Base-by-base conservation (phyloP, 345 rosid genomes). In the Dipteronia dyeriana region DNA sequence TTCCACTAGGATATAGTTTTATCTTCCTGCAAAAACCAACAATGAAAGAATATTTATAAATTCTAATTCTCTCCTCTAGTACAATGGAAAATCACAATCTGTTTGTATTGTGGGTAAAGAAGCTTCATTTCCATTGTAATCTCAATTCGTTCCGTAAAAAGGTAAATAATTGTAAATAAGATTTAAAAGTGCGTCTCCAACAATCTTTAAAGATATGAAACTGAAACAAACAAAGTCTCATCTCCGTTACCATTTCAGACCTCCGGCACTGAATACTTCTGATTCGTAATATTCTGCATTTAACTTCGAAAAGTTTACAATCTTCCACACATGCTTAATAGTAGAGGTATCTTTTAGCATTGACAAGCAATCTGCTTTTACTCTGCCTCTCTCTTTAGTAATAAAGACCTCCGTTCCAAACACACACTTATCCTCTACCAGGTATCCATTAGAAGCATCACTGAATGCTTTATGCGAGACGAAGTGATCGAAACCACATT, bases 341-440 rank as follows among this genome's bases (percentile, higher is more conserved):
- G 45, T 11, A 14, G 31, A 2, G 31, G 70, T 5, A n/a, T 80
- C 81, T 29, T 82, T 79, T 1, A 73, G 1, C 84, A 83, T 75
- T 12, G 65, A 72, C 45, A 88, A 71, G 60, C 76, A 69, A 73
- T 88, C 88, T 71, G 82, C 83, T 63, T 62, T 81, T 29, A 83
- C 81, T 1, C 74, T 59, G 74, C 78, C 70, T 45, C 56, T 79
- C 81, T 85, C 92, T 78, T 69, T 81, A 14, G 71, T 6, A 14
- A 84, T 84, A 43, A 82, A 84, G 6, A 88, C 84, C 69, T 88
- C 90, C 7, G 73, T 87, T 20, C 90, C 90, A 26, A 88, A 22
- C 11, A 81, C 82, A 39, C 87, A 85, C 2, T 79, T 47, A 71
- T 85, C 88, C 0, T 83, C 81, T 57, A 83, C 64, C 0, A 85